Percentiles rank a stretch among this genome's conserved stretches.
These are phyloP conservation scores for Russula brevipes DNA, from an alignment of 768 basidiomycete genomes.

Conservation along the genomic window DNA sequence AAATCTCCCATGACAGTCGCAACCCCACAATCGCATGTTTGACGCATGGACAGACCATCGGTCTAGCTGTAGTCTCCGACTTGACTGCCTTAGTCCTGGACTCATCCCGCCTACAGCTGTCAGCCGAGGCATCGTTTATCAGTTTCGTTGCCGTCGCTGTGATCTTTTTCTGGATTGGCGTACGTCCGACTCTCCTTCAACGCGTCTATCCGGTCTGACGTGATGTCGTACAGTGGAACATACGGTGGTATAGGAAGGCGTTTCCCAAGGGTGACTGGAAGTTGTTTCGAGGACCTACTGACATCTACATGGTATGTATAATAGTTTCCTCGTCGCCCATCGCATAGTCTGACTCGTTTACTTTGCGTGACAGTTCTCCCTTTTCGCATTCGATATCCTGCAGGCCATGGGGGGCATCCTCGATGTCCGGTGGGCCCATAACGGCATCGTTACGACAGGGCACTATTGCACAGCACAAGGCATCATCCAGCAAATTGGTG, in stretches of 20 bases:
- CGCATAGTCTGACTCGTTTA: background rate
- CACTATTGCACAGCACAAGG: conserved; percentile 38
- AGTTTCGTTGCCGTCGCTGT: background rate
- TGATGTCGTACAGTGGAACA: conserved; percentile 13
- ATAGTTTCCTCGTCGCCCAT: background rate
- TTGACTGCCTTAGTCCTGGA: background rate
- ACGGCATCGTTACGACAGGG: conserved; percentile 34
- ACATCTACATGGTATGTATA: conserved; percentile 38
- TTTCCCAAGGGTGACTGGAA: conserved; percentile 8
- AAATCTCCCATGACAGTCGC: too few species aligned
- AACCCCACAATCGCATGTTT: conserved; percentile 27
- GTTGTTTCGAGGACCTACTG: conserved; percentile 36
- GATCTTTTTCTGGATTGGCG: conserved; percentile 5
- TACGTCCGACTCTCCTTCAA: background rate
- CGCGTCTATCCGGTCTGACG: background rate
- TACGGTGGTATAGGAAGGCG: conserved; percentile 1
- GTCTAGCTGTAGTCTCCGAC: conserved; percentile 32
- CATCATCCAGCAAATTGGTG: conserved; percentile 39
- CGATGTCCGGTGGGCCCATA: conserved; percentile 36
- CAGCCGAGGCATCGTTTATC: conserved; percentile 32
- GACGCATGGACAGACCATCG: conserved; percentile 35
- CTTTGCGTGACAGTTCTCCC: conserved; percentile 27
- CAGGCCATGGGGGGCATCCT: conserved; percentile 38
- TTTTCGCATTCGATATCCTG: conserved; percentile 34
- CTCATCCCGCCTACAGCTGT: conserved; percentile 28